Base-by-base conservation (phyloP, 2,329 filamentous ascomycete species). In the Penicillium psychrosexuale region DNA sequence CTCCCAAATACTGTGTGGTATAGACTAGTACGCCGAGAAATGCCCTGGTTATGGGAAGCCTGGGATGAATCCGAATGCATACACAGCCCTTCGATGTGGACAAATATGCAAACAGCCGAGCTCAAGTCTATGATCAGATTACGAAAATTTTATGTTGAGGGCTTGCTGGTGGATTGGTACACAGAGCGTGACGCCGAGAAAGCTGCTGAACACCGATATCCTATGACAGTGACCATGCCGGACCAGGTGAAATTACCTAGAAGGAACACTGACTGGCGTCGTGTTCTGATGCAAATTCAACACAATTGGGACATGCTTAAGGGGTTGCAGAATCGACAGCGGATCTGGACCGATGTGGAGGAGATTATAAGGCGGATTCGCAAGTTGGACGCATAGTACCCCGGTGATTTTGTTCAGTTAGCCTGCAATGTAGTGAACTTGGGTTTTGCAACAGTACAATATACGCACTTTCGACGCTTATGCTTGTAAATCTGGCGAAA, bases 341-440 rank as follows among this genome's bases (percentile, higher is more conserved):
- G 66, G 33, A 63, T 69, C 27, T 69, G 63, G 61, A 42, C 7
- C 12, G 44, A 53, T 27, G 24, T 49, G 22, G 54, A 61, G 15
- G 56, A 62, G 33, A 58, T 67, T 30, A 73, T 79, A 62, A 71
- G 74, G 19, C 79, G 81, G 31, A 72, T 73, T 22, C 30, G 50
- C 24, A 59, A 39, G 17, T 34, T 37, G 36, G 54, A 48, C 13
- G 0, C 8, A 17, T 44, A 30, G 15, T 19, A 9, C 8, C 7
- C 13, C 15, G 5, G 8, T 2, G 19, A n/a, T 33, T 5, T 7
- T 22, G 17, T 15, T 3, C 28, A 15, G 12, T 0, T 31, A 4
- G 6, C 17, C 8, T 34, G 1, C 9, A 5, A 12, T 11, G 1
- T 37, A 11, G n/a, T 0, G 12, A 17, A 37, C 5, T 17, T 24